Evolutionary conservation across 164 flowering plant species (phyloP), one percentile per base, ranked within the genome.

Genomic region (Vitis rupestris): DNA sequence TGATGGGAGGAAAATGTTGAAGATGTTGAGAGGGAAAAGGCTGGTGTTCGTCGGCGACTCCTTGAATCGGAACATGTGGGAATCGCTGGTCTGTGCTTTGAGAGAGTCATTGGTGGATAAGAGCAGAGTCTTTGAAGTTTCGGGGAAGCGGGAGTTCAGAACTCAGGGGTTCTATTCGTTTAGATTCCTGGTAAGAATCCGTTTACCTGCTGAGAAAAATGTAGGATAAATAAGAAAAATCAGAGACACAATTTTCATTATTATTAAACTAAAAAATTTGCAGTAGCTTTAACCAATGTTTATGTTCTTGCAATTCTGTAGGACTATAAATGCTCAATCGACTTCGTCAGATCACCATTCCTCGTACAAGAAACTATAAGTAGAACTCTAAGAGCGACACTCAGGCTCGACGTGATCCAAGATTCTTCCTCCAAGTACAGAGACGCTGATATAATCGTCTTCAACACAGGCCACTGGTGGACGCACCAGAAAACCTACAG

Each of bases 401-500:
- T 86, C 56, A 71, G 90, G 48, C 82, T 88, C 4, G 92, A 86
- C 72, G 11, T 82, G 75, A 76, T 88, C 8, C 74, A 81, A 10
- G 76, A 68, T 31, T 66, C 78, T 0, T 31, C 73, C 9, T 52
- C 74, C 0, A 79, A 54, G 70, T 86, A 86, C 63, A 51, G 58
- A 4, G 61, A 83, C 57, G 88, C 92, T 15, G 88, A 86, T 74
- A 66, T 88, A 17, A 70, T 84, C 44, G 58, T 84, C 69, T 87
- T 83, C 81, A 87, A 87, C 72, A 82, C 90, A 0, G 90, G 83
- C 10, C 88, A 87, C 52, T 86, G 89, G 92, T 88, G 92, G 92
- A 88, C 87, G 58, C 88, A 86, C 68, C 77, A 77, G 50, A 86
- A 86, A 70, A 83, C 86, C 44, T 55, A 37, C 14, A 72, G 70